Percentiles rank a stretch among this genome's conserved stretches.
phyloP scores from a whole-genome alignment of 306 rosid genomes.

The Begonia masoniana region DNA sequence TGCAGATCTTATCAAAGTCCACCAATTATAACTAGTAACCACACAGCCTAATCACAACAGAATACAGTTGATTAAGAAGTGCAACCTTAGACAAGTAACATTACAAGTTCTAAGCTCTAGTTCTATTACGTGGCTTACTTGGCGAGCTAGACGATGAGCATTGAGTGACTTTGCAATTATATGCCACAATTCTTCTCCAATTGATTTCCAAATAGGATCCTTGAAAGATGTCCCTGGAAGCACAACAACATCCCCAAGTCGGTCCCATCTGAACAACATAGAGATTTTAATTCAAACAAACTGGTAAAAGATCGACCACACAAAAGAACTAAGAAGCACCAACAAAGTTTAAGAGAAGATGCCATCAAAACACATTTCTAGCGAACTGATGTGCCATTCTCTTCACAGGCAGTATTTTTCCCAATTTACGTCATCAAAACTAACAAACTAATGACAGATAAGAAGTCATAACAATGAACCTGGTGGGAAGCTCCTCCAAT shows the following conservation, averaged over 20 bases:
- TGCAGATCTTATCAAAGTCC: too few relatives aligned
- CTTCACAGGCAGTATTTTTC: neutral
- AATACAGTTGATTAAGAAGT: too few relatives aligned
- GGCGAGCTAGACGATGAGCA: slow-evolving; percentile 70
- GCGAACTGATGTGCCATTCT: neutral
- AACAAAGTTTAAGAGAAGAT: slow-evolving; percentile 1
- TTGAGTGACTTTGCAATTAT: slow-evolving; percentile 59
- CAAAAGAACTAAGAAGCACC: slow-evolving; percentile 7
- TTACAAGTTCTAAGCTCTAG: too few relatives aligned
- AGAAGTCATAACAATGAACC: slow-evolving; percentile 30
- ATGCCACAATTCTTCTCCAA: slow-evolving; percentile 68
- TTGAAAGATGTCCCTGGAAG: slow-evolving; percentile 67
- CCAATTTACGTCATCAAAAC: slow-evolving; percentile 9
- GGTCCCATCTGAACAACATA: slow-evolving; percentile 58
- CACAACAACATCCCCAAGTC: slow-evolving; percentile 66
- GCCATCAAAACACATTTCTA: neutral
- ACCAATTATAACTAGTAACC: too few relatives aligned
- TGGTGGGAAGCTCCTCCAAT: slow-evolving; percentile 75
- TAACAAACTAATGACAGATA: slow-evolving; percentile 6
- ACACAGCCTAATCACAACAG: too few relatives aligned
- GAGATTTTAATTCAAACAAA: neutral
- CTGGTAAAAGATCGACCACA: neutral
- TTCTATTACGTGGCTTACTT: slow-evolving; percentile 26
- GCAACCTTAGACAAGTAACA: too few relatives aligned
- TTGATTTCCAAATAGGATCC: slow-evolving; percentile 55